A percentile compares a stretch with the other conserved stretches of the same genome.
Evolutionary conservation across 495 filamentous ascomycete species (phyloP).

Genomic region (Gamarada debralockiae): DNA sequence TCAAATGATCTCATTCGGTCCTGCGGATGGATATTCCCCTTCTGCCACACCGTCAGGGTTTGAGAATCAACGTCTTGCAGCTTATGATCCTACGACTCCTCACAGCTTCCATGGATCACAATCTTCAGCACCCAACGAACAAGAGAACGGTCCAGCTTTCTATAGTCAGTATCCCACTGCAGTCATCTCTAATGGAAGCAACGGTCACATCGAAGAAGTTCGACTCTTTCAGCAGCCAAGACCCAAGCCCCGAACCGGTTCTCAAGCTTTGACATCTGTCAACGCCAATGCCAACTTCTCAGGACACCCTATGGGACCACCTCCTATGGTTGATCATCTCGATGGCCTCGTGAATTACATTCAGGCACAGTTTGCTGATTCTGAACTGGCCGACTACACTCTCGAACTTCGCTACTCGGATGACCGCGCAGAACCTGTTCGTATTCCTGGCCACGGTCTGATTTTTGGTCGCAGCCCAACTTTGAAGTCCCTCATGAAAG

Average conservation of each 20-base stretch:
- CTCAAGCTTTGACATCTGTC: conserved; percentile 4
- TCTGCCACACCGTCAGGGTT: conserved; percentile 21
- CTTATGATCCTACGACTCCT: conserved; percentile 43
- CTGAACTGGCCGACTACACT: conserved; percentile 42
- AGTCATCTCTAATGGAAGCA: conserved; percentile 29
- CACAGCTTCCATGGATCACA: conserved; percentile 53
- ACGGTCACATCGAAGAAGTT: conserved; percentile 31
- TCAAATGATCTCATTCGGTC: conserved; percentile 29
- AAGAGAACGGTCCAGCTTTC: conserved; percentile 29
- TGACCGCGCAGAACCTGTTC: conserved; percentile 31
- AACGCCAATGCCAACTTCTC: background rate
- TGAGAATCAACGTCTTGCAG: conserved; percentile 1
- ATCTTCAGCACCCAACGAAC: conserved; percentile 35
- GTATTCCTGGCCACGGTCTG: conserved; percentile 45
- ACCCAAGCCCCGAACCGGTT: conserved; percentile 3
- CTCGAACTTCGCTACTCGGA: conserved; percentile 42
- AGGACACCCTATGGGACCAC: conserved; percentile 14
- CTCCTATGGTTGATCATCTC: conserved; percentile 23
- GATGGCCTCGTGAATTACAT: conserved; percentile 37
- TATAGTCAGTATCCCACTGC: conserved; percentile 26
- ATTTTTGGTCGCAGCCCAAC: conserved; percentile 47
- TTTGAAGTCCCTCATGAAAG: conserved; percentile 33
- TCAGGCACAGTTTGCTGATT: conserved; percentile 34
- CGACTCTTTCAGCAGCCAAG: conserved; percentile 26
- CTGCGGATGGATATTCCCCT: conserved; percentile 34